These are phyloP conservation scores for Fabrea salina DNA, from an alignment of 169 alveolate genomes.

Conservation along the genomic window DNA sequence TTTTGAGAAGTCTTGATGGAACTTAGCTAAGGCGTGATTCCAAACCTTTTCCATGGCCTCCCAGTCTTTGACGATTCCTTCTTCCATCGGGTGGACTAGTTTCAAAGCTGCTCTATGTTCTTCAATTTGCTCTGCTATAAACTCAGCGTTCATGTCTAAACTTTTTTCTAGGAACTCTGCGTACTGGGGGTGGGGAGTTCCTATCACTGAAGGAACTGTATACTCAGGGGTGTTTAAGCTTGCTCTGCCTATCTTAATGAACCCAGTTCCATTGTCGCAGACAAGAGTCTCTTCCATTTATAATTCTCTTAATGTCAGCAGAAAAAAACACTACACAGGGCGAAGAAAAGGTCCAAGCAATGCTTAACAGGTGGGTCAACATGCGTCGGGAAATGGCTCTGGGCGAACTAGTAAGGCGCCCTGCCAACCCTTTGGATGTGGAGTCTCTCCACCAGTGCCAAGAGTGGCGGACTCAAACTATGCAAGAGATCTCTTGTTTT, in stretches of 20 bases:
- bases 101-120: slow-evolving; percentile 71
- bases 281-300: slow-evolving; percentile 22
- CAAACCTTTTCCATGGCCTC: slow-evolving; percentile 79
- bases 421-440: slow-evolving; percentile 45
- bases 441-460: slow-evolving; percentile 52
- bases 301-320: too few species aligned
- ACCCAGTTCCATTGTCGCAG: slow-evolving; percentile 33
- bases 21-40: slow-evolving; percentile 69
- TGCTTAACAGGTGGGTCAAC: slow-evolving; percentile 79
- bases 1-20: slow-evolving; percentile 2
- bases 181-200: slow-evolving; percentile 53
- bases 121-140: slow-evolving; percentile 78
- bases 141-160: slow-evolving; percentile 36
- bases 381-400: slow-evolving; percentile 59
- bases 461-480: slow-evolving; percentile 47
- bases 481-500: slow-evolving; percentile 82
- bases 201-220: slow-evolving; percentile 74
- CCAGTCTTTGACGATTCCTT: slow-evolving; percentile 79
- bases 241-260: slow-evolving; percentile 73
- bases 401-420: slow-evolving; percentile 53
- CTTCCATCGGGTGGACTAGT: slow-evolving; percentile 70
- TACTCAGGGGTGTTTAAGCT: slow-evolving; percentile 66
- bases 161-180: background rate
- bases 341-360: slow-evolving; percentile 78
- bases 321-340: slow-evolving; percentile 15